phyloP scores from a whole-genome alignment of 441 rosid species.

The Pelargonium myrrhifolium region DNA sequence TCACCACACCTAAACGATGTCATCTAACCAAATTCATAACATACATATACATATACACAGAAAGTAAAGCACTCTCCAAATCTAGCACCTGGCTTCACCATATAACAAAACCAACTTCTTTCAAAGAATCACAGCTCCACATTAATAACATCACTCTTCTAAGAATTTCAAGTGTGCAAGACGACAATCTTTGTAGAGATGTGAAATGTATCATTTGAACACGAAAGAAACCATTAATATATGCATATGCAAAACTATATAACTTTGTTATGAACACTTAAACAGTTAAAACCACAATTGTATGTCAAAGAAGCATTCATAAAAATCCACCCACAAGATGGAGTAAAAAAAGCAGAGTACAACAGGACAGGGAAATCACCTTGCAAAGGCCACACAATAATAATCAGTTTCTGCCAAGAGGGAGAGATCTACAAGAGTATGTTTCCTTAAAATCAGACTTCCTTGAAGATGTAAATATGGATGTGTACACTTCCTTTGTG shows the following conservation, averaged over 20 bases:
- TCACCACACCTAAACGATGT: background rate
- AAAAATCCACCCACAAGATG: background rate
- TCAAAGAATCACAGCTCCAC: no score
- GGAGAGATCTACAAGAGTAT: slow-evolving; percentile 70
- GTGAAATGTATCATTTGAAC: no score
- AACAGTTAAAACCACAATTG: background rate
- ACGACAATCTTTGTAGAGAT: no score
- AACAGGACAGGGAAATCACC: background rate
- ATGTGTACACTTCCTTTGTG: slow-evolving; percentile 65
- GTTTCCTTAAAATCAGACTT: slow-evolving; percentile 76
- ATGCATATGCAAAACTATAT: background rate
- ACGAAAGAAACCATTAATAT: background rate
- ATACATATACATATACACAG: background rate
- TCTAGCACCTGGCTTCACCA: background rate
- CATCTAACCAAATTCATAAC: background rate
- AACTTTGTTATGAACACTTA: background rate
- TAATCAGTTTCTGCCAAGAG: slow-evolving; percentile 75
- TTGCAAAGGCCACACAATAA: slow-evolving; percentile 3
- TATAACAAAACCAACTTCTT: background rate
- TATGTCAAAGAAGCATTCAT: background rate
- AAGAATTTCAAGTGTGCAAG: no score
- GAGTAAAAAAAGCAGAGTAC: background rate
- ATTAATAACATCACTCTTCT: no score
- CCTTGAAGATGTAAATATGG: slow-evolving; percentile 70
- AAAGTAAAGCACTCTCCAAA: background rate